These are phyloP conservation scores for Gossypium thurberi DNA, from an alignment of 345 rosid genomes.

Conservation along the genomic window DNA sequence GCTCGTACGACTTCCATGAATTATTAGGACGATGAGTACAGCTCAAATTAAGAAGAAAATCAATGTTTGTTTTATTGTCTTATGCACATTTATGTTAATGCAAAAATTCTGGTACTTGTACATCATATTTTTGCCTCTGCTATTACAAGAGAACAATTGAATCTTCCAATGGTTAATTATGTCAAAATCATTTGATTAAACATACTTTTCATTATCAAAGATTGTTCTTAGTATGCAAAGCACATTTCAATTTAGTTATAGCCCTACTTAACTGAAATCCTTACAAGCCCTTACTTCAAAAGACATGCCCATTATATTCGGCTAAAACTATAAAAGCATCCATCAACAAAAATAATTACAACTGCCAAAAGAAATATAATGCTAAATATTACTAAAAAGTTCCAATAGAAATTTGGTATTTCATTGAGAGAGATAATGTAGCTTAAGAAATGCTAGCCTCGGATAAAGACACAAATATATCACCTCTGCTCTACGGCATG, in stretches of 20 bases:
- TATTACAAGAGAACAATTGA: neutral
- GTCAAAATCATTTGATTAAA: neutral
- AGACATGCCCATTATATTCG: neutral
- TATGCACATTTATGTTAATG: neutral
- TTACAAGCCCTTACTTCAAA: neutral
- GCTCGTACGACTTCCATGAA: conserved; percentile 54
- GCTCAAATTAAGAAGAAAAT: neutral
- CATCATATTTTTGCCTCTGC: neutral
- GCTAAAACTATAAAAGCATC: neutral
- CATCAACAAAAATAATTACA: neutral
- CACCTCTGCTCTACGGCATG: neutral
- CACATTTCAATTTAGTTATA: neutral
- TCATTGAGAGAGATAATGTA: conserved; percentile 26
- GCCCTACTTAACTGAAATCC: neutral
- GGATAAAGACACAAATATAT: neutral
- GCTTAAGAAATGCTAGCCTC: conserved; percentile 5
- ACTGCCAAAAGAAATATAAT: neutral
- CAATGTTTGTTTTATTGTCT: neutral
- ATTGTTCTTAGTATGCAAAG: neutral
- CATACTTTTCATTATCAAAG: neutral
- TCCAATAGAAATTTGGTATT: conserved; percentile 8
- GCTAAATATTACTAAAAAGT: neutral
- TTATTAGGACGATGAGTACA: neutral
- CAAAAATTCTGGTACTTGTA: neutral
- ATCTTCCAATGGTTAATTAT: neutral